Percentiles rank a stretch among this genome's conserved stretches.
Evolutionary conservation across 2,329 filamentous ascomycete species (phyloP).

Genomic region (Fusarium tanahbumbuense): DNA sequence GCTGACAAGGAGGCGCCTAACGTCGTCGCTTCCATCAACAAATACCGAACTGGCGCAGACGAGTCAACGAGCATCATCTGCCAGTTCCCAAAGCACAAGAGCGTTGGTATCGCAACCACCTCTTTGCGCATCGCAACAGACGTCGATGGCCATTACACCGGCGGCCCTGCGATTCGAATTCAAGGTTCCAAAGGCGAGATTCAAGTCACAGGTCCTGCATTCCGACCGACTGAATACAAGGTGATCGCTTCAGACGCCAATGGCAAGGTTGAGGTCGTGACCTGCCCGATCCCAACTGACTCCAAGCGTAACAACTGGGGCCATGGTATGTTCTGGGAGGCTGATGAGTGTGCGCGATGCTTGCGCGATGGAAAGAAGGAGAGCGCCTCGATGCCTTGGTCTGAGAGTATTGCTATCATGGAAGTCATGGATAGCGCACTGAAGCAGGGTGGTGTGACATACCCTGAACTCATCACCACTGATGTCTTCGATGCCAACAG

Average conservation of each 20-base stretch:
- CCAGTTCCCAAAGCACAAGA: conserved; percentile 75
- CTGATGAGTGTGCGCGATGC: conserved; percentile 80
- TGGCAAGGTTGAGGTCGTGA: conserved; percentile 61
- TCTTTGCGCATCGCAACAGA: conserved; percentile 71
- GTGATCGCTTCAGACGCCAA: conserved; percentile 67
- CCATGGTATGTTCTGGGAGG: conserved; percentile 91
- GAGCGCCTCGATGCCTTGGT: conserved; percentile 75
- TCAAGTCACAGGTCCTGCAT: conserved; percentile 79
- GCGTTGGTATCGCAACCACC: conserved; percentile 79
- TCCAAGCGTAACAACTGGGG: conserved; percentile 64
- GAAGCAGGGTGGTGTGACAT: conserved; percentile 64
- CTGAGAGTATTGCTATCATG: conserved; percentile 88
- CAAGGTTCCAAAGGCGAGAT: conserved; percentile 86
- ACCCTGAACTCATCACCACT: conserved; percentile 67
- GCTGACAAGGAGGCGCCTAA: conserved; percentile 74
- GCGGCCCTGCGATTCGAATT: conserved; percentile 78
- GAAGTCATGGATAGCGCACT: conserved; percentile 71
- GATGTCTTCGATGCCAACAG: conserved; percentile 70
- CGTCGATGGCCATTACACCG: conserved; percentile 68
- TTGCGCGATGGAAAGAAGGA: conserved; percentile 81
- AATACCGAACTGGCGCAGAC: conserved; percentile 80
- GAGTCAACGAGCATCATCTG: conserved; percentile 83
- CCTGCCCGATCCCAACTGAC: conserved; percentile 66
- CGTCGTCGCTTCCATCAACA: conserved; percentile 76
- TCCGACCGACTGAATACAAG: conserved; percentile 72